Evolutionary conservation across 2,329 filamentous ascomycete genomes (phyloP).

Genomic region (Fusarium albidum): DNA sequence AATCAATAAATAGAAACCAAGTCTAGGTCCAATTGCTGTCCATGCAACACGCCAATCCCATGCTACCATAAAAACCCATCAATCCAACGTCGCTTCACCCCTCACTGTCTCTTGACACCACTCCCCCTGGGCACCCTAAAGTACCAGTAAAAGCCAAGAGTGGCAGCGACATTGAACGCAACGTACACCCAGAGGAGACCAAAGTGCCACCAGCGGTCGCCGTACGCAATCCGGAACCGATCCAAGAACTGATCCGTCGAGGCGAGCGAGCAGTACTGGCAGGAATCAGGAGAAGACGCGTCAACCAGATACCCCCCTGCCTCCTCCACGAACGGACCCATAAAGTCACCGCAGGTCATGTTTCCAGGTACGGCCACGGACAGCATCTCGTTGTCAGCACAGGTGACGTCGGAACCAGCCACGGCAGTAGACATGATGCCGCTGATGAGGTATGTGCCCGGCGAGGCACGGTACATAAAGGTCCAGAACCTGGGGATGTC

Average conservation of each 20-base stretch:
- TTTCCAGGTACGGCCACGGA: constrained; percentile 62
- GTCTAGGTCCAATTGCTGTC: too few relatives aligned
- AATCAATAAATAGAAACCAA: too few relatives aligned
- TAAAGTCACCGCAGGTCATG: constrained; percentile 60
- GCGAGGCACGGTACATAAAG: constrained; percentile 74
- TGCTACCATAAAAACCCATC: too few relatives aligned
- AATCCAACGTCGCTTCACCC: too few relatives aligned
- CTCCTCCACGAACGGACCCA: constrained; percentile 51
- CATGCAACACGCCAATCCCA: neutral
- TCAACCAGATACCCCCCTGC: constrained; percentile 59
- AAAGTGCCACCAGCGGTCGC: constrained; percentile 63
- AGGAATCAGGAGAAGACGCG: constrained; percentile 49
- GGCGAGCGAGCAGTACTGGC: constrained; percentile 52
- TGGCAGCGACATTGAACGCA: constrained; percentile 56
- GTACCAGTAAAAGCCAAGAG: constrained; percentile 58
- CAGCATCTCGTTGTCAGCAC: constrained; percentile 54
- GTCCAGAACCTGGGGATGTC: constrained; percentile 74
- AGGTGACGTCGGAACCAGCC: constrained; percentile 31
- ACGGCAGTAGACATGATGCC: constrained; percentile 59
- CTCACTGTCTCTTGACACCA: constrained; percentile 30
- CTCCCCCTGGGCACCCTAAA: constrained; percentile 43
- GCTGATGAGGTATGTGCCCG: constrained; percentile 73
- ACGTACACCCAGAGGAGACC: constrained; percentile 63
- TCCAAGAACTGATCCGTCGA: constrained; percentile 50
- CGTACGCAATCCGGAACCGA: constrained; percentile 53